Percentiles rank a stretch among this genome's conserved stretches.
phyloP scores from a whole-genome alignment of 371 early-diverging fungal genomes.

The Mucor racemosus region DNA sequence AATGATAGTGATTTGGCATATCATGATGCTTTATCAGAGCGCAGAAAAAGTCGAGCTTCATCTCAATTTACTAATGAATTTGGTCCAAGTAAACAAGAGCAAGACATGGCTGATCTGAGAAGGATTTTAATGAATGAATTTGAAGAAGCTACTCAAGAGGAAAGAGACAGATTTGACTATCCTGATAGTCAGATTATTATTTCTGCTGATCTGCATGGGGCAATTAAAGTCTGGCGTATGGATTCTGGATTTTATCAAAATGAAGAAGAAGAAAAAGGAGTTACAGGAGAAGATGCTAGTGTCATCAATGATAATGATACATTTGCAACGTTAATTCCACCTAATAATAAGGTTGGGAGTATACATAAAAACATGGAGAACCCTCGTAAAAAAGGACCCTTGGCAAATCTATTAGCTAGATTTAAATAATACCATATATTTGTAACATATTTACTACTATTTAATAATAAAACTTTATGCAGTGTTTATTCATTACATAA shows the following conservation, averaged over 20 bases:
- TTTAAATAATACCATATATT: conserved; percentile 8
- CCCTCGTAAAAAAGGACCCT: not conserved
- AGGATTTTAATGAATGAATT: conserved; percentile 13
- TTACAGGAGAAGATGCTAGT: not conserved
- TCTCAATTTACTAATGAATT: conserved; percentile 5
- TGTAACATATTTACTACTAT: not conserved
- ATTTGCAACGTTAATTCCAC: not conserved
- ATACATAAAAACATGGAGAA: not conserved
- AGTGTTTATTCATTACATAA: conserved; percentile 19
- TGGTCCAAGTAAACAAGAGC: conserved; percentile 1
- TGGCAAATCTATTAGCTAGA: conserved; percentile 4
- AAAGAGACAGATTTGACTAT: conserved; percentile 37
- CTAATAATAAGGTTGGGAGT: not conserved
- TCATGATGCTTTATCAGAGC: not conserved
- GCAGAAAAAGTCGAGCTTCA: conserved; percentile 6
- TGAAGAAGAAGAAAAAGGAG: not conserved
- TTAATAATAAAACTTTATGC: not conserved
- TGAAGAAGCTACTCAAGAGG: conserved; percentile 31
- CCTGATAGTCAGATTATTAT: conserved; percentile 67
- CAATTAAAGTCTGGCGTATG: conserved; percentile 70
- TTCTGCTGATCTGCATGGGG: conserved; percentile 65
- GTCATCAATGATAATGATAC: not conserved
- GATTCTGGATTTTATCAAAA: conserved; percentile 48
- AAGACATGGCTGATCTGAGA: conserved; percentile 1
- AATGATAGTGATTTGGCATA: not conserved